Percentiles rank a stretch among this genome's conserved stretches.
phyloP scores from a whole-genome alignment of 139 green algal species.

The Astrephomene gubernaculifera region DNA sequence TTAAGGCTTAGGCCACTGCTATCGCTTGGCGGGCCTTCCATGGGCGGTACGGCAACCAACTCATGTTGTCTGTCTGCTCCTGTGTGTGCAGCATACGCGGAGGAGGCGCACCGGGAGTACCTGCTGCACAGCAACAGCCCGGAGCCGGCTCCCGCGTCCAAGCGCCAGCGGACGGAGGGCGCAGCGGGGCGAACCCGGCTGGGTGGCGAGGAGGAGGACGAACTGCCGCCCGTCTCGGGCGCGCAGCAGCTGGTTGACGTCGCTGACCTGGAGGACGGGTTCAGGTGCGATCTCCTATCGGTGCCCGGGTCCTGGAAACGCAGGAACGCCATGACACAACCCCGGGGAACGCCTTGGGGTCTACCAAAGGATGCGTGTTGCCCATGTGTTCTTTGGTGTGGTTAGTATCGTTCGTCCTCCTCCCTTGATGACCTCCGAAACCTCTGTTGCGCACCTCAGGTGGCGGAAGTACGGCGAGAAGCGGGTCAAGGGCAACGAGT shows the following conservation, averaged over 20 bases:
- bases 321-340: no score
- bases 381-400: no score
- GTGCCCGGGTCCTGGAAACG: no score
- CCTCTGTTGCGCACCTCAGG: no score
- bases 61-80: no score
- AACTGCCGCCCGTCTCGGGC: background rate
- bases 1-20: no score
- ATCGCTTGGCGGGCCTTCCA: no score
- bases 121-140: slow-evolving; percentile 40
- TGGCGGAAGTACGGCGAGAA: slow-evolving; percentile 98
- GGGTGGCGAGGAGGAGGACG: slow-evolving; percentile 15
- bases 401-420: no score
- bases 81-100: slow-evolving; percentile 49
- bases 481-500: slow-evolving; percentile 89
- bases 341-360: no score
- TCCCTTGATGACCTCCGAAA: no score
- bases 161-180: slow-evolving; percentile 26
- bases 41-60: no score
- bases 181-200: background rate
- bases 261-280: slow-evolving; percentile 44
- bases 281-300: slow-evolving; percentile 42
- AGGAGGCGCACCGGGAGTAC: slow-evolving; percentile 46
- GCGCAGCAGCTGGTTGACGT: slow-evolving; percentile 30
- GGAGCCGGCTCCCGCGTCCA: background rate
- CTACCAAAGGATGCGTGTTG: no score